Base-by-base conservation (phyloP, 305 asterid species). In the Nicotiana rustica region DNA sequence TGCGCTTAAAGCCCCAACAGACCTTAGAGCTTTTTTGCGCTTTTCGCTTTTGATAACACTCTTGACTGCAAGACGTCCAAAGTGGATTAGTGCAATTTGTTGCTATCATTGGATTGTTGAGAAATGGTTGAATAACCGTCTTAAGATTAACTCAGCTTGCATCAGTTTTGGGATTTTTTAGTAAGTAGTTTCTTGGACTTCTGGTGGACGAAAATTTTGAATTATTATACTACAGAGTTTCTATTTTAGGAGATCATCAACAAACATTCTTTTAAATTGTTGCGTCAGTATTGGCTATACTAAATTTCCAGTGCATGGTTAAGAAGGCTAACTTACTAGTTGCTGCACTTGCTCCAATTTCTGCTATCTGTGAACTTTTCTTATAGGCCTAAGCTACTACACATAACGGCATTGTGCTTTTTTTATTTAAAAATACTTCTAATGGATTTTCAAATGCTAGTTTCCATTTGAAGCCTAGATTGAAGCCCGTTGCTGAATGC, bases 131-230 rank as follows among this genome's bases (percentile, higher is more conserved):
- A 75, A 52, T 47, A 59, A 59, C 21, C 6, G 21, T 59, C 47
- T 7, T 31, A 75, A 75, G 65, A 75, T 75, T 75, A 41, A 3
- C 65, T 29, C 25, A 0, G 47, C 57, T 75, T 52, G 41, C 25
- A 75, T 75, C 17, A 49, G 41, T 73, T 71, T 57, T 47, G 29
- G 65, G 65, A 75, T 75, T 52, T 52, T 62, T 14, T 49, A 47
- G 41, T 73, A 21, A 52, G 44, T 73, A 75, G 35, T 49, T 25
- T 52, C 65, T 52, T 49, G 65, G 47, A 52, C 5, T 17, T 52
- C 36, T 52, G 8, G 13, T 25, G 69, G 25, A 10, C 49, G n/a
- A 61, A 21, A 4, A 10, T 65, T 65, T 29, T 10, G 4, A 65
- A 12, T 65, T 29, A 65, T 65, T 65, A 65, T 62, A 62, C 15